phyloP scores from a whole-genome alignment of 805 yeast species.

The Yarrowia porcina region DNA sequence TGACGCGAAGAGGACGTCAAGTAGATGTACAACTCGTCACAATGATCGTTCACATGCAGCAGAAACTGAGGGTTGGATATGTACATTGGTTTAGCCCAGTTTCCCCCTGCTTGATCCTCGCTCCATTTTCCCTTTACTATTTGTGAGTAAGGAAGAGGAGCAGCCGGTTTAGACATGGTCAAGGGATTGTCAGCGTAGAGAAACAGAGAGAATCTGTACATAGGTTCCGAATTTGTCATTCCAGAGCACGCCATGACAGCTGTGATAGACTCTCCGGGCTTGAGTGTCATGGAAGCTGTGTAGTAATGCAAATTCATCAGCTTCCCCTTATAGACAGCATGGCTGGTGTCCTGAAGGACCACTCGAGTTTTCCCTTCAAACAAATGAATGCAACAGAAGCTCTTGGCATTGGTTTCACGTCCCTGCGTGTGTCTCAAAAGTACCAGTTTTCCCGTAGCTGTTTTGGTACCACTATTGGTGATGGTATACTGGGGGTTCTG shows the following conservation, averaged over 20 bases:
- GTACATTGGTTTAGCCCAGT: constrained; percentile 48
- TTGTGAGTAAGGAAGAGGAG: constrained; percentile 31
- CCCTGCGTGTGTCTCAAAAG: constrained; percentile 27
- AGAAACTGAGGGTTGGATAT: constrained; percentile 56
- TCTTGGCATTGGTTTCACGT: background rate
- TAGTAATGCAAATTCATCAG: constrained; percentile 39
- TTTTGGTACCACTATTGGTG: constrained; percentile 29
- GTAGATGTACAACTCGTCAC: constrained; percentile 1
- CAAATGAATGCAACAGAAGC: constrained; percentile 21
- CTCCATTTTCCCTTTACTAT: constrained; percentile 47
- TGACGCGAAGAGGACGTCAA: constrained; percentile 7
- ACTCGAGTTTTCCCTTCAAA: constrained; percentile 26
- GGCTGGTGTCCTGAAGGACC: constrained; percentile 25
- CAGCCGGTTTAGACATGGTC: constrained; percentile 38
- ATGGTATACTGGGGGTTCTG: constrained; percentile 43
- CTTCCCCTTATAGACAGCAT: constrained; percentile 30
- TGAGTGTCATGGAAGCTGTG: constrained; percentile 32
- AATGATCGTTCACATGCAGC: constrained; percentile 31
- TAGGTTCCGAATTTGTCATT: background rate
- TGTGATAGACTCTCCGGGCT: constrained; percentile 31
- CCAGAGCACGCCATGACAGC: constrained; percentile 30
- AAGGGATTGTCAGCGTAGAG: constrained; percentile 27
- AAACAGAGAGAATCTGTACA: constrained; percentile 29
- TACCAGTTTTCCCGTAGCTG: constrained; percentile 7
- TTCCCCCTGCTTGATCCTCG: constrained; percentile 50